phyloP scores from a whole-genome alignment of 2,329 filamentous ascomycete genomes.

The Aphanocladium album region DNA sequence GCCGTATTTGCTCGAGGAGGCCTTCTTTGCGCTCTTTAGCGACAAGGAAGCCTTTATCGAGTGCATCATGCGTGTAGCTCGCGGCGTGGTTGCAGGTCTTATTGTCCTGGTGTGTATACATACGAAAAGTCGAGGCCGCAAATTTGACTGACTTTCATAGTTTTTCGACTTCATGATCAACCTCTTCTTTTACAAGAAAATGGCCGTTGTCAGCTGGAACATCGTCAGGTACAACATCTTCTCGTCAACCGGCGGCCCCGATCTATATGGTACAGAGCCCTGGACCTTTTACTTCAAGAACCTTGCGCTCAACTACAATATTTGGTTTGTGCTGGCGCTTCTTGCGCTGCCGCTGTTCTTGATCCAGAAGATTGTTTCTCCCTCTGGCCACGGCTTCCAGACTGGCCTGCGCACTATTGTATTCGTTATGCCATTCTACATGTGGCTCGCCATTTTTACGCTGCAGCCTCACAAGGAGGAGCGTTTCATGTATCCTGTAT shows the following conservation, averaged over 20 bases:
- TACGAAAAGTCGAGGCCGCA: not conserved
- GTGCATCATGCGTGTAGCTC: conserved; percentile 54
- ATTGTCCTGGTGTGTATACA: conserved; percentile 58
- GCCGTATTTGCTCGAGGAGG: conserved; percentile 77
- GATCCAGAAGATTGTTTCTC: conserved; percentile 62
- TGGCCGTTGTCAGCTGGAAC: conserved; percentile 77
- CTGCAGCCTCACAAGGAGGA: conserved; percentile 96
- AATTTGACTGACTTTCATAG: conserved; percentile 37
- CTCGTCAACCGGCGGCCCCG: conserved; percentile 71
- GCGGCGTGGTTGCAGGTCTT: conserved; percentile 63
- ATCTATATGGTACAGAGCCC: conserved; percentile 92
- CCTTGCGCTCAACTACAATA: conserved; percentile 86
- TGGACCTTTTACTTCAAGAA: conserved; percentile 98
- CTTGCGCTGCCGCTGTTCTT: conserved; percentile 69
- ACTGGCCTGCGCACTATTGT: conserved; percentile 70
- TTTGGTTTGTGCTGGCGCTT: conserved; percentile 83
- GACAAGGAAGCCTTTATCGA: conserved; percentile 56
- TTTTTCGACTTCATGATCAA: conserved; percentile 66
- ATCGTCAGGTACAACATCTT: conserved; percentile 97
- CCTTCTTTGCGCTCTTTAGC: conserved; percentile 51
- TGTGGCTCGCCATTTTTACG: conserved; percentile 91
- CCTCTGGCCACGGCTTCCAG: conserved; percentile 58
- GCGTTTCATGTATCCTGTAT: conserved; percentile 96
- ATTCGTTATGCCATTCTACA: conserved; percentile 81
- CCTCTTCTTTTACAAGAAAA: conserved; percentile 76